These are phyloP conservation scores for Lepidopterella palustris DNA, from an alignment of 495 filamentous ascomycete species.

Conservation along the genomic window DNA sequence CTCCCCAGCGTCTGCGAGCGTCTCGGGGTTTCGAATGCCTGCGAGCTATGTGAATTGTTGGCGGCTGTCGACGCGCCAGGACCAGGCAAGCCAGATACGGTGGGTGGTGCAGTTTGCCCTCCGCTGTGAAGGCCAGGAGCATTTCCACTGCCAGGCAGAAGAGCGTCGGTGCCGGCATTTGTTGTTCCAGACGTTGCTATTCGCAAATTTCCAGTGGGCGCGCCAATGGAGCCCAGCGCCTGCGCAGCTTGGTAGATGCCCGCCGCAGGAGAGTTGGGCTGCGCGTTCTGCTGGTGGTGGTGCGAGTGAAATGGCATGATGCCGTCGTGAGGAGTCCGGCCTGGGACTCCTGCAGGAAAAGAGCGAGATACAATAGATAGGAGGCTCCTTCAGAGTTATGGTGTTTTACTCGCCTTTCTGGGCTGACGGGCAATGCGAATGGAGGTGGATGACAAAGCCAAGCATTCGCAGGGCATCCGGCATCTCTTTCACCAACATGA, in stretches of 20 bases:
- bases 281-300: slow-evolving; percentile 15
- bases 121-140: slow-evolving; percentile 20
- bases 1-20: slow-evolving; percentile 47
- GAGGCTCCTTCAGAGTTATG: background rate
- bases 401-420: background rate
- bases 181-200: slow-evolving; percentile 35
- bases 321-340: slow-evolving; percentile 3
- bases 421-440: background rate
- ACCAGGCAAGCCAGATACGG: slow-evolving; percentile 29
- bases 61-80: slow-evolving; percentile 23
- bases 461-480: background rate
- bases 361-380: background rate
- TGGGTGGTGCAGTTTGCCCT: slow-evolving; percentile 32
- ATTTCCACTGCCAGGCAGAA: slow-evolving; percentile 31
- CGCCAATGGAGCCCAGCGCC: slow-evolving; percentile 45
- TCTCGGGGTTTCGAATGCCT: slow-evolving; percentile 51
- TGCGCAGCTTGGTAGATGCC: slow-evolving; percentile 42
- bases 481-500: too few species aligned
- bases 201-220: slow-evolving; percentile 39
- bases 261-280: slow-evolving; percentile 20
- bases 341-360: background rate
- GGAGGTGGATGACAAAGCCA: background rate
- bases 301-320: slow-evolving; percentile 29
- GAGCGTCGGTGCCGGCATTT: slow-evolving; percentile 34
- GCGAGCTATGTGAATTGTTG: slow-evolving; percentile 35